These are phyloP conservation scores for Fusarium succisae DNA, from an alignment of 2,329 filamentous ascomycete genomes.

Conservation along the genomic window DNA sequence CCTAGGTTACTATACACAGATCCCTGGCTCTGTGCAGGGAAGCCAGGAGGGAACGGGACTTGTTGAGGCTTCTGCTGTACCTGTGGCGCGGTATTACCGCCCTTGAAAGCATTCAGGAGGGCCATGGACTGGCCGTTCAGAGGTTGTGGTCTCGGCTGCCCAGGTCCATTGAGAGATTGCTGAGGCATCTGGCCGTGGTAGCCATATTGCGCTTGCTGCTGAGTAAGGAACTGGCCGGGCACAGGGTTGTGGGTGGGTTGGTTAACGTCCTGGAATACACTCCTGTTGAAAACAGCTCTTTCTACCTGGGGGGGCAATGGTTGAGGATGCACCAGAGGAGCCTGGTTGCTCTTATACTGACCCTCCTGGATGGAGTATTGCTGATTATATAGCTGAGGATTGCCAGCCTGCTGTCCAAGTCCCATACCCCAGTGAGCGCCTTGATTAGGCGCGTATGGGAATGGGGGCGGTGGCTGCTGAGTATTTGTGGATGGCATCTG, in stretches of 20 bases:
- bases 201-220: constrained; percentile 41
- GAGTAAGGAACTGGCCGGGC: constrained; percentile 21
- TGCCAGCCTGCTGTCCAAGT: constrained; percentile 18
- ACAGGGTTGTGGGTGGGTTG: constrained; percentile 18
- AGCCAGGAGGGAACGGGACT: constrained; percentile 6
- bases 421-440: constrained; percentile 26
- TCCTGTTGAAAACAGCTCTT: constrained; percentile 58
- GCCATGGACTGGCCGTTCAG: constrained; percentile 55
- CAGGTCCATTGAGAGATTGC: constrained; percentile 14
- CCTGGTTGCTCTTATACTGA: constrained; percentile 39
- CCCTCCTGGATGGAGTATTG: constrained; percentile 31
- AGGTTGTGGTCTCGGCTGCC: constrained; percentile 36
- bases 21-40: constrained; percentile 21
- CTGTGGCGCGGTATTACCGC: constrained; percentile 35
- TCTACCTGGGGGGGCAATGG: constrained; percentile 66
- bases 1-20: constrained; percentile 17
- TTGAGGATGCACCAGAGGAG: constrained; percentile 54
- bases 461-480: constrained; percentile 47
- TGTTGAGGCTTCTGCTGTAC: constrained; percentile 33
- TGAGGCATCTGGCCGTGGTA: constrained; percentile 28
- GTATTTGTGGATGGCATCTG: constrained; percentile 48
- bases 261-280: constrained; percentile 42
- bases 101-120: constrained; percentile 57
- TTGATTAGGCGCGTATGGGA: constrained; percentile 40
- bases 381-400: constrained; percentile 26